Evolutionary conservation across 441 rosid genomes (phyloP).

Genomic region (Gossypium schwendimanii): DNA sequence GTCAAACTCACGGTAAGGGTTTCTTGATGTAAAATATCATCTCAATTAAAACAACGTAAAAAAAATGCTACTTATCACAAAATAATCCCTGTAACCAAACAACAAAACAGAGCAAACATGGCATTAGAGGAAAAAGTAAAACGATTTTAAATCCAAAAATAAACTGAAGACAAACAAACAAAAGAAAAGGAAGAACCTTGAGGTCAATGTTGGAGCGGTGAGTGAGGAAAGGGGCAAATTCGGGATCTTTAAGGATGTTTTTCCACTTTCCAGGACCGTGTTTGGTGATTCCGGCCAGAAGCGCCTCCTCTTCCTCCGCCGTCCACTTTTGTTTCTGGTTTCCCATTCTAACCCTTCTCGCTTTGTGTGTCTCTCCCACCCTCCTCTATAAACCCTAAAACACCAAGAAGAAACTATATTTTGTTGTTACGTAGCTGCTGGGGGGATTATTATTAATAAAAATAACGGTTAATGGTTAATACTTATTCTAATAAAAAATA

Average conservation of each 20-base stretch:
- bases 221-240: slow-evolving; percentile 54
- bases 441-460: neutral
- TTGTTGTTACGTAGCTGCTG: neutral
- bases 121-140: neutral
- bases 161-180: neutral
- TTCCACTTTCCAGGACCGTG: slow-evolving; percentile 91
- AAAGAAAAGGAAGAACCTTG: slow-evolving; percentile 39
- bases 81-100: neutral
- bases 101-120: neutral
- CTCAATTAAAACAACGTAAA: neutral
- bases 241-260: slow-evolving; percentile 78
- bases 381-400: neutral
- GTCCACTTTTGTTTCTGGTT: slow-evolving; percentile 89
- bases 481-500: neutral
- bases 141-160: neutral
- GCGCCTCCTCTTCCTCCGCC: slow-evolving; percentile 74
- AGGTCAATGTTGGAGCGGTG: slow-evolving; percentile 84
- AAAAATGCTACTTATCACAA: neutral
- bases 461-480: neutral
- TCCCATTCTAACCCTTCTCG: slow-evolving; percentile 39
- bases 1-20: neutral
- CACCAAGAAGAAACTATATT: neutral
- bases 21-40: neutral
- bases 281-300: slow-evolving; percentile 62
- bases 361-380: neutral